phyloP scores from a whole-genome alignment of 2,329 filamentous ascomycete genomes.

The Fusarium praegraminearum region DNA sequence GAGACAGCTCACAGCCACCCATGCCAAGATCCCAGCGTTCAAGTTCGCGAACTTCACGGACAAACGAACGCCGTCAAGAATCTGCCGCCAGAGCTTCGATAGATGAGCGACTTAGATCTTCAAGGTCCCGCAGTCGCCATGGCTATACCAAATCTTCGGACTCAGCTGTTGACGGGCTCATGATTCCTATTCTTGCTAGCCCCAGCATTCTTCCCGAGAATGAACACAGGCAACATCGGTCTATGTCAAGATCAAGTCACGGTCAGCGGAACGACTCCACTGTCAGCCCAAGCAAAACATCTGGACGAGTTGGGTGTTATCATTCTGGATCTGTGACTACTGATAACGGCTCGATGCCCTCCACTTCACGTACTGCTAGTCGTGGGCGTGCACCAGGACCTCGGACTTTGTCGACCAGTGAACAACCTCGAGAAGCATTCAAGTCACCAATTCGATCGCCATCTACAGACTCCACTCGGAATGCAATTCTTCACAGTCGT shows the following conservation, averaged over 20 bases:
- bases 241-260: neutral
- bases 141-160: neutral
- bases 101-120: conserved; percentile 4
- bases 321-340: neutral
- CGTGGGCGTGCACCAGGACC: neutral
- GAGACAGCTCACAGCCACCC: neutral
- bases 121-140: neutral
- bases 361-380: neutral
- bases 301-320: neutral
- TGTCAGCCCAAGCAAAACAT: neutral
- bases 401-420: neutral
- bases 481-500: neutral
- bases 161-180: neutral
- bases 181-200: neutral
- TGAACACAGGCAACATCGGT: neutral
- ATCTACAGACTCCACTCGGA: neutral
- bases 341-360: neutral
- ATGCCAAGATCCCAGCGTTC: neutral
- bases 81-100: neutral
- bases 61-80: neutral
- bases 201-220: neutral
- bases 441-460: neutral
- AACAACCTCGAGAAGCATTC: neutral
- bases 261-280: neutral
- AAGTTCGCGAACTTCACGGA: neutral